A percentile compares a stretch with the other conserved stretches of the same genome.
Conservation (phyloP, 75 land plant species). For the Sequoia sempervirens region DNA sequence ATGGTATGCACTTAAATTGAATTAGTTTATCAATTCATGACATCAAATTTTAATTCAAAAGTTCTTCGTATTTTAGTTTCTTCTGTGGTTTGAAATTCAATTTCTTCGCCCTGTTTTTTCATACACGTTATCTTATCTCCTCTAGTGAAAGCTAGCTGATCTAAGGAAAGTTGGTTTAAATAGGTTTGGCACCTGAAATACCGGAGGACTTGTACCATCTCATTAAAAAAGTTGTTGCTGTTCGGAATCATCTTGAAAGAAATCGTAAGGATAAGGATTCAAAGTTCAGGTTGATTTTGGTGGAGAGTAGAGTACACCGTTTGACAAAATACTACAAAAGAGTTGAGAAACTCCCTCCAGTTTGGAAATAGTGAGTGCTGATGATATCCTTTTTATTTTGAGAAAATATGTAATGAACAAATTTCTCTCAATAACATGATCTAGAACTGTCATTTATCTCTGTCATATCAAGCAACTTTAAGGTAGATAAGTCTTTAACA, state of each 20-base stretch:
- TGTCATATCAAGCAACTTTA: not conserved
- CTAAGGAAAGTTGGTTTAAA: not conserved
- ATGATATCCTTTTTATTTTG: not conserved
- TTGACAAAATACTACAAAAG: conserved; percentile 75
- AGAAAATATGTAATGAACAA: not conserved
- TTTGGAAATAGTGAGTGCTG: conserved; percentile 50
- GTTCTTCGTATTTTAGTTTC: not conserved
- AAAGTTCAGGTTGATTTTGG: conserved; percentile 65
- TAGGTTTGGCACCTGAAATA: conserved; percentile 73
- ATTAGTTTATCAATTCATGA: not conserved
- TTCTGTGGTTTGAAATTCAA: not conserved
- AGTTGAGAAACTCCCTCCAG: conserved; percentile 72
- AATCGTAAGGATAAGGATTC: conserved; percentile 88
- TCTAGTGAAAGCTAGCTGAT: not conserved
- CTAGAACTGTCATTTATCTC: not conserved
- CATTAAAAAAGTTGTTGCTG: conserved; percentile 79
- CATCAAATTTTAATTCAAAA: not conserved
- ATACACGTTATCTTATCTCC: not conserved
- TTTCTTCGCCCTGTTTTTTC: not conserved
- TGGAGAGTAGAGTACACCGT: conserved; percentile 78
- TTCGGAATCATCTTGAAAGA: conserved; percentile 81
- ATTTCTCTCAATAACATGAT: not conserved
- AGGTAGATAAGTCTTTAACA: not conserved
- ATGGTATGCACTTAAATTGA: not conserved
- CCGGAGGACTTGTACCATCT: conserved; percentile 78